These are phyloP conservation scores for Teunomyces funiuensis DNA, from an alignment of 805 yeast species.

Conservation along the genomic window DNA sequence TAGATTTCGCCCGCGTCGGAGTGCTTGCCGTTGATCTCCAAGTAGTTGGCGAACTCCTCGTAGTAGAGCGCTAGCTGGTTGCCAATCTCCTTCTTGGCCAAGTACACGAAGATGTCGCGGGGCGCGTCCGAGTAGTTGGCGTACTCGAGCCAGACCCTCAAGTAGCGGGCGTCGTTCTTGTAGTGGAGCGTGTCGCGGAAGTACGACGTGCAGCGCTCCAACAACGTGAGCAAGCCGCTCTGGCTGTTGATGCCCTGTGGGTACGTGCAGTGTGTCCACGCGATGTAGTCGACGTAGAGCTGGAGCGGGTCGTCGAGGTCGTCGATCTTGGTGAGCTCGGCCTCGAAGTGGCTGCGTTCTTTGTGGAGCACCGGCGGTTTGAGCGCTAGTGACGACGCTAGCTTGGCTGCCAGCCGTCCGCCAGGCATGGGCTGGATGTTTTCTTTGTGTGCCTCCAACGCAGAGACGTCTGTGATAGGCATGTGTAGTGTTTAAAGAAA, in stretches of 20 bases:
- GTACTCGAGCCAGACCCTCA: constrained; percentile 80
- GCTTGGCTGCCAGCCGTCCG: constrained; percentile 66
- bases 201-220: constrained; percentile 70
- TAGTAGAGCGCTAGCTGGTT: constrained; percentile 64
- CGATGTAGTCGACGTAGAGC: constrained; percentile 67
- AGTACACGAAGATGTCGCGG: constrained; percentile 64
- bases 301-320: constrained; percentile 84
- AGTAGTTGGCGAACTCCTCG: constrained; percentile 69
- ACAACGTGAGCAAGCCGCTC: constrained; percentile 61
- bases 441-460: constrained; percentile 60
- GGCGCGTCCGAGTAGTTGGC: constrained; percentile 68
- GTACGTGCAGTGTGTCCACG: constrained; percentile 65
- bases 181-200: constrained; percentile 67
- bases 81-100: constrained; percentile 75
- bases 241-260: constrained; percentile 63
- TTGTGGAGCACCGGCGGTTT: constrained; percentile 22
- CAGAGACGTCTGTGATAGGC: constrained; percentile 2
- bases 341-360: constrained; percentile 51
- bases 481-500: neutral
- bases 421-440: constrained; percentile 64
- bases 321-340: constrained; percentile 46
- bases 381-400: constrained; percentile 28
- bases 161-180: constrained; percentile 78
- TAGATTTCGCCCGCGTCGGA: constrained; percentile 61
- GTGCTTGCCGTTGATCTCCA: constrained; percentile 50